phyloP scores from a whole-genome alignment of 495 filamentous ascomycete genomes.

The Apodospora peruviana region DNA sequence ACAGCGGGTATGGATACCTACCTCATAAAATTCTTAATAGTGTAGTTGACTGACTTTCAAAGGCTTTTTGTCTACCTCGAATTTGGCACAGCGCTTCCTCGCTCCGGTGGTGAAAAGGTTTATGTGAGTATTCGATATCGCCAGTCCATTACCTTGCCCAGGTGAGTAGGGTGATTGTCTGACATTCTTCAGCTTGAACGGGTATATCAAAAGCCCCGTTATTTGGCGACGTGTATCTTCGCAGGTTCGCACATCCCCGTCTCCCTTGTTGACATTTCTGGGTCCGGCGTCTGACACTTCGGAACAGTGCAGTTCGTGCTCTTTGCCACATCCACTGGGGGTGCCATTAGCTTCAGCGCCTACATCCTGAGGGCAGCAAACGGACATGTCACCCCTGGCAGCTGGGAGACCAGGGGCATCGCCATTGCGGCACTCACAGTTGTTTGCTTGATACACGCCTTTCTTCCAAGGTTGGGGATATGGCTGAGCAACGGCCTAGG shows the following conservation, averaged over 20 bases:
- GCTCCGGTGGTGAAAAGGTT: constrained; percentile 30
- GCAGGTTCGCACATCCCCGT: constrained; percentile 10
- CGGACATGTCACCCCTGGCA: constrained; percentile 7
- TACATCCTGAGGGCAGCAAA: constrained; percentile 26
- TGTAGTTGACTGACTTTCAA: constrained; percentile 1
- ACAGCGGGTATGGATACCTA: constrained; percentile 13
- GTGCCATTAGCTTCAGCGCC: constrained; percentile 25
- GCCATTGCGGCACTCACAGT: constrained; percentile 41
- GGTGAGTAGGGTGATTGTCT: neutral
- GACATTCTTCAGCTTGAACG: constrained; percentile 19
- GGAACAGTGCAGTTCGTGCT: constrained; percentile 31
- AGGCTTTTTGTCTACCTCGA: constrained; percentile 32
- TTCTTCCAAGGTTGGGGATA: constrained; percentile 57
- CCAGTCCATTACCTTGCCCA: no score
- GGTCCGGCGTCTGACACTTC: no score
- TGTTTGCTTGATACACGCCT: constrained; percentile 53
- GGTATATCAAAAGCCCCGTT: constrained; percentile 26
- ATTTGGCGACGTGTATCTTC: constrained; percentile 31
- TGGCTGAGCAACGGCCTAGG: constrained; percentile 57
- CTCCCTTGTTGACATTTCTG: neutral
- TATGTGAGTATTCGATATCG: constrained; percentile 16
- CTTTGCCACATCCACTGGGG: constrained; percentile 32
- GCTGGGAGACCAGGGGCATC: constrained; percentile 27
- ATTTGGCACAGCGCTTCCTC: constrained; percentile 28
- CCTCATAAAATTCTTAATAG: neutral